Base-by-base conservation (phyloP, 202 grass and related monocot species). In the Panicum virgatum region DNA sequence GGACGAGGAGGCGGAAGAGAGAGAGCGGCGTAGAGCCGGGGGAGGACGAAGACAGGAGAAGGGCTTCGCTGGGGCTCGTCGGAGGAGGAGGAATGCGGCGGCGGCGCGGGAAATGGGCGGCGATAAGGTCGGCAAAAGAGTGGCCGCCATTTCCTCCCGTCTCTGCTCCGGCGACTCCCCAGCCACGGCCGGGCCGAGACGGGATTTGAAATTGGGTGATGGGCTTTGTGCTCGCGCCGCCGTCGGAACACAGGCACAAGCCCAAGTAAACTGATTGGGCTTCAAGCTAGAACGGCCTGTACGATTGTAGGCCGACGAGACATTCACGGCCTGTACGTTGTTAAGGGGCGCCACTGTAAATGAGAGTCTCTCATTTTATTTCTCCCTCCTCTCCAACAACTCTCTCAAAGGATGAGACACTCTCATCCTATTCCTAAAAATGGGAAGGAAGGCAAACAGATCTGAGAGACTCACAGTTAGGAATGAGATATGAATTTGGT, bases 101-200 rank as follows among this genome's bases (percentile, higher is more conserved):
- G 86, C 78, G 34, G 85, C 79, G 78, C 87, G 87, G 70, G 86
- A 86, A 62, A 87, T 68, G 58, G 87, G 60, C 59, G 69, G 84
- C 34, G 89, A 90, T 87, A 84, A 87, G 69, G 80, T 80, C 3
- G 81, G 86, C 56, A 94, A 84, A 79, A 94, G 82, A 14, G 89
- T 73, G 73, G 72, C 69, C 86, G 69, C 87, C 92, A 94, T 92
- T 59, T 7, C 44, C 27, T 39, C 8, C 43, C 38, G 6, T 30
- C 32, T 80, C 60, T 48, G 57, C 9, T 19, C 5, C 50, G 32
- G 47, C 19, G 32, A 11, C 53, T 57, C 9, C 56, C 26, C 23
- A 1, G 5, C 15, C 18, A 70, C 45, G 59, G 76, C 75, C 27
- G 42, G 46, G 1, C 10, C 4, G 1, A 3, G 32, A 34, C 25